Evolutionary conservation across 164 flowering plant species (phyloP), one percentile per base, ranked within the genome.

Genomic region (Vitis cinerea): DNA sequence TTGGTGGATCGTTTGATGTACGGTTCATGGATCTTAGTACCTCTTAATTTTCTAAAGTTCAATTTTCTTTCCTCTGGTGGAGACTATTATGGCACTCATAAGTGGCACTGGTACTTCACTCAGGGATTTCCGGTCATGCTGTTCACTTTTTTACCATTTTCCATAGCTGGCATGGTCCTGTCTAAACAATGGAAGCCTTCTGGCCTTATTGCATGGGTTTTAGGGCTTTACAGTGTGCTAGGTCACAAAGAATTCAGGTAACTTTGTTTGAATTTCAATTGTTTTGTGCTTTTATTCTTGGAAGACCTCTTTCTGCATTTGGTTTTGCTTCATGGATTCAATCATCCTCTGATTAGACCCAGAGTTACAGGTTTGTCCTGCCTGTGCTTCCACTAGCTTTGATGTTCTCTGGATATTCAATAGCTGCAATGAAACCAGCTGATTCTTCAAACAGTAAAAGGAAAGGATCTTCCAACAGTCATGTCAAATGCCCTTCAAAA

Each of bases 181-280:
- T 90, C 97, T 65, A 87, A 77, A 70, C 73, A 83, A 15, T 86
- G 94, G 97, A 92, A 87, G 83, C 85, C 89, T 62, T 74, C 83
- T 61, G 97, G 92, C 8, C 83, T 90, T 54, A 79, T 94, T 81
- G 79, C 76, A 61, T 94, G 97, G 97, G 92, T 91, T 72, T 72
- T 91, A 63, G 90, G 84, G 59, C 76, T 90, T 65, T 91, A 91
- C 73, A 93, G 99, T 75, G 19, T 91, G 29, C 83, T 91, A 53
- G 97, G 98, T 61, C 99, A 93, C 85, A 91, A 95, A 77, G 98
- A 93, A 80, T 95, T 95, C 90, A 88, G 99, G 96, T 93, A 80
- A 8, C 10, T 67, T 31, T 12, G 8, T 12, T 4, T 58, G 49
- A 56, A 23, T 17, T 31, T 61, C 56, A 47, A 15, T 50, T n/a